These are phyloP conservation scores for Bimuria novae-zelandiae DNA, from an alignment of 2,329 filamentous ascomycete genomes.

Conservation along the genomic window DNA sequence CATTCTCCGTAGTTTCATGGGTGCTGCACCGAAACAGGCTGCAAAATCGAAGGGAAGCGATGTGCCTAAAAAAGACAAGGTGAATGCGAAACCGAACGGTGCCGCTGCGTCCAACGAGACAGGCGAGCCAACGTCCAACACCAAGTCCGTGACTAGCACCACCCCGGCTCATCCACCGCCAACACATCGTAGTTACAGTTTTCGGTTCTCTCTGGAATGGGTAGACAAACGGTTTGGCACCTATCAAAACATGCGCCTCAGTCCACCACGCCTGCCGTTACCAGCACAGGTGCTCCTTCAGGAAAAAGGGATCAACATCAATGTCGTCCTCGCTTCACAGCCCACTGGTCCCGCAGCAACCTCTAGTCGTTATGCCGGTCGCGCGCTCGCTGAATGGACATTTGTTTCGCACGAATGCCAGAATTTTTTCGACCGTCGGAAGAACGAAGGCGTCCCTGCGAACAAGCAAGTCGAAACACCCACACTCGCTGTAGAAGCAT, in stretches of 20 bases:
- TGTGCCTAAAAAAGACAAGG: slow-evolving; percentile 25
- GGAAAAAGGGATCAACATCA: slow-evolving; percentile 36
- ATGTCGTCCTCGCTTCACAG: slow-evolving; percentile 30
- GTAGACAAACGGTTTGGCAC: slow-evolving; percentile 61
- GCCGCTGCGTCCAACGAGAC: slow-evolving; percentile 12
- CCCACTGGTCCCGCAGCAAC: slow-evolving; percentile 45
- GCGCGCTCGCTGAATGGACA: slow-evolving; percentile 78
- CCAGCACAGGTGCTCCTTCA: slow-evolving; percentile 71
- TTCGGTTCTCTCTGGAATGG: slow-evolving; percentile 76
- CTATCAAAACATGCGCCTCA: slow-evolving; percentile 66
- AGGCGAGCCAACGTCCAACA: slow-evolving; percentile 8
- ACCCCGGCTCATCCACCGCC: slow-evolving; percentile 51
- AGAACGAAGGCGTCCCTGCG: slow-evolving; percentile 70
- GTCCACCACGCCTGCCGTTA: slow-evolving; percentile 69
- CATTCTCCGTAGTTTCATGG: slow-evolving; percentile 67
- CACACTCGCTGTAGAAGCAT: slow-evolving; percentile 65
- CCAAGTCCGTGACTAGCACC: slow-evolving; percentile 15
- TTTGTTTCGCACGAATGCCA: slow-evolving; percentile 78
- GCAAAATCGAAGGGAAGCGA: slow-evolving; percentile 48
- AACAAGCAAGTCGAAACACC: slow-evolving; percentile 73
- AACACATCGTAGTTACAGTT: slow-evolving; percentile 65
- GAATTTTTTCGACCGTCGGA: slow-evolving; percentile 77
- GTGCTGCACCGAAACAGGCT: slow-evolving; percentile 50
- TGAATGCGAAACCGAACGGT: slow-evolving; percentile 26
- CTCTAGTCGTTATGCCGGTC: slow-evolving; percentile 66